These are phyloP conservation scores for Nemania sp. DNA, from an alignment of 2,329 filamentous ascomycete species.

Conservation along the genomic window DNA sequence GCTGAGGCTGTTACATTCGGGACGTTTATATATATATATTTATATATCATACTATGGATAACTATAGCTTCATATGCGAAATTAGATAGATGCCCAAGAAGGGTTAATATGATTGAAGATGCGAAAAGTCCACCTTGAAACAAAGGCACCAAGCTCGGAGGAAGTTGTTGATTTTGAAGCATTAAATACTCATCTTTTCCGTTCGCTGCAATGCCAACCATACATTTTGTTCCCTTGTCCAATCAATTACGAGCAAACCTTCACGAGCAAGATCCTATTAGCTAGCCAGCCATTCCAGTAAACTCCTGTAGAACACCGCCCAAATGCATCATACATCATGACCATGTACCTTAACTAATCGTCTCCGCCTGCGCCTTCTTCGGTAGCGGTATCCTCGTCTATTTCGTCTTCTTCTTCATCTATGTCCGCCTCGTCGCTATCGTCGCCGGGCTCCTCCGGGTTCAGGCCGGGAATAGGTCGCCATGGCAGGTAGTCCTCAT, in stretches of 20 bases:
- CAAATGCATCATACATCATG: slow-evolving; percentile 30
- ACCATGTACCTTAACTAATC: slow-evolving; percentile 41
- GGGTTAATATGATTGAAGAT: too few species aligned
- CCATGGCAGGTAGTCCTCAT: slow-evolving; percentile 83
- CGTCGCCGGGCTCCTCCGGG: slow-evolving; percentile 59
- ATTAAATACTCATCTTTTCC: background rate
- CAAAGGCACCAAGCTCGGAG: too few species aligned
- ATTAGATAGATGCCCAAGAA: too few species aligned
- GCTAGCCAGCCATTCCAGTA: slow-evolving; percentile 28
- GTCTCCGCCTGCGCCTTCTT: slow-evolving; percentile 51
- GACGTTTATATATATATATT: too few species aligned
- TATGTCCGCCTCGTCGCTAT: slow-evolving; percentile 58
- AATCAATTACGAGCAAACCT: background rate
- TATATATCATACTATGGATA: too few species aligned
- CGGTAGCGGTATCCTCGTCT: slow-evolving; percentile 58
- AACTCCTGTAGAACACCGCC: slow-evolving; percentile 27
- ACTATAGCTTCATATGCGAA: too few species aligned
- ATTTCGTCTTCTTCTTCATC: slow-evolving; percentile 50
- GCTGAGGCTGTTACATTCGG: too few species aligned
- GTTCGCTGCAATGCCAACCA: slow-evolving; percentile 14
- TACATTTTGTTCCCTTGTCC: slow-evolving; percentile 20
- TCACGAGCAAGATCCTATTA: slow-evolving; percentile 11
- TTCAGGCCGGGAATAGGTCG: slow-evolving; percentile 71
- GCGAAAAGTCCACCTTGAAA: too few species aligned
- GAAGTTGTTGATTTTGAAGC: too few species aligned